Conservation (phyloP, 768 basidiomycete genomes). For the Lactarius evosmus region DNA sequence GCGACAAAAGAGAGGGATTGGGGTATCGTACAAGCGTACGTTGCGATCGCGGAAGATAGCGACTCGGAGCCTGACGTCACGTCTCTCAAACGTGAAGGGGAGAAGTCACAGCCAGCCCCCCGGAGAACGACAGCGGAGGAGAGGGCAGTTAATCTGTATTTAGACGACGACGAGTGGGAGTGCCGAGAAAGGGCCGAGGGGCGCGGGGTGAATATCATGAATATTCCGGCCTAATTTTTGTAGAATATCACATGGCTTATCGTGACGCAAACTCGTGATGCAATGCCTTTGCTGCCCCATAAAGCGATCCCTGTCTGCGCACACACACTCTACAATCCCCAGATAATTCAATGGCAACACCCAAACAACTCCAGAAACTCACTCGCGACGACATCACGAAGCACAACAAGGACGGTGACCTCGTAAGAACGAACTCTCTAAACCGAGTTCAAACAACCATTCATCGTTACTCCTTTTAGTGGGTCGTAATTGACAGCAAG, state of each 20-base stretch:
- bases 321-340: background rate
- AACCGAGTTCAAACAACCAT: background rate
- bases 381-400: constrained; percentile 71
- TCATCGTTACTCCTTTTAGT: constrained; percentile 40
- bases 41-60: constrained; percentile 54
- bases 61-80: constrained; percentile 27
- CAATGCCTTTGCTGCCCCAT: background rate
- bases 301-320: background rate
- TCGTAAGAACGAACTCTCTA: constrained; percentile 44
- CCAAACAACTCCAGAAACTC: constrained; percentile 43
- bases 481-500: constrained; percentile 81
- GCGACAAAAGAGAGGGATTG: constrained; percentile 69
- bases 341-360: constrained; percentile 28
- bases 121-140: constrained; percentile 38
- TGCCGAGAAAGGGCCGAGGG: constrained; percentile 36
- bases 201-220: constrained; percentile 29
- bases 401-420: constrained; percentile 77
- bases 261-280: too few species aligned
- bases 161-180: constrained; percentile 75
- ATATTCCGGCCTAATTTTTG: constrained; percentile 30
- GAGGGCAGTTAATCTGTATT: constrained; percentile 54
- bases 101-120: constrained; percentile 12
- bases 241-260: constrained; percentile 24
- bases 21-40: constrained; percentile 64
- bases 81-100: constrained; percentile 30